Conservation (phyloP, 108 stramenopile genomes). For the Nitzschia putrida region DNA sequence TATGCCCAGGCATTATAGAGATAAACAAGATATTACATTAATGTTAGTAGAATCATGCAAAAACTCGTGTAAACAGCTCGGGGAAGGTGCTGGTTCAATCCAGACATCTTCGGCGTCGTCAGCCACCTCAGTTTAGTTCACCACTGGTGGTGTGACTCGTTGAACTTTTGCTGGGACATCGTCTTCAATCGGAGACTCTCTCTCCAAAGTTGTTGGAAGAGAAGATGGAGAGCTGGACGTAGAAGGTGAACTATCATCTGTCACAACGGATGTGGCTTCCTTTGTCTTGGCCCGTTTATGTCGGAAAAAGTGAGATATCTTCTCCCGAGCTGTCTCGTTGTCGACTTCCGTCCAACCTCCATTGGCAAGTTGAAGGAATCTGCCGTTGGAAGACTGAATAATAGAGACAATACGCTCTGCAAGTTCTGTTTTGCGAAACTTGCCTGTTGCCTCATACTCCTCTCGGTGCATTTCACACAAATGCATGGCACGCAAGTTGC, state of each 20-base stretch:
- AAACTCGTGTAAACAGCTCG: too few relatives aligned
- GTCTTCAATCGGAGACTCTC: not conserved
- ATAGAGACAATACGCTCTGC: not conserved
- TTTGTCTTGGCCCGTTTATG: conserved; percentile 10
- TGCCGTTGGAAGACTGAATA: conserved; percentile 3
- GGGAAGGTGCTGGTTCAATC: too few relatives aligned
- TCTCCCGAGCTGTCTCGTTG: conserved; percentile 16
- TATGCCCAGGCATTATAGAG: too few relatives aligned
- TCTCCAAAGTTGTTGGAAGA: not conserved
- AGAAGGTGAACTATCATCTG: too few relatives aligned
- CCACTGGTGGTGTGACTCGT: not conserved
- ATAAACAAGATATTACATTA: too few relatives aligned
- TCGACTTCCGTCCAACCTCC: conserved; percentile 10
- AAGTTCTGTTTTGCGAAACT: conserved; percentile 13
- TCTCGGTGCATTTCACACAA: conserved; percentile 16
- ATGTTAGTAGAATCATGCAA: too few relatives aligned
- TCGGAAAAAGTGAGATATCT: conserved; percentile 20
- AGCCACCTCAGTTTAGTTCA: too few relatives aligned
- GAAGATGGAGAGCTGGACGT: not conserved
- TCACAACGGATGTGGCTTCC: too few relatives aligned
- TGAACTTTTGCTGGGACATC: not conserved
- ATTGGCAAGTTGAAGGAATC: conserved; percentile 17
- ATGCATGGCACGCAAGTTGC: conserved; percentile 15
- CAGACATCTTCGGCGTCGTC: too few relatives aligned
- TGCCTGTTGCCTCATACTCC: conserved; percentile 5